phyloP scores from a whole-genome alignment of 176 grass and related monocot species.

The Cymbopogon citratus region DNA sequence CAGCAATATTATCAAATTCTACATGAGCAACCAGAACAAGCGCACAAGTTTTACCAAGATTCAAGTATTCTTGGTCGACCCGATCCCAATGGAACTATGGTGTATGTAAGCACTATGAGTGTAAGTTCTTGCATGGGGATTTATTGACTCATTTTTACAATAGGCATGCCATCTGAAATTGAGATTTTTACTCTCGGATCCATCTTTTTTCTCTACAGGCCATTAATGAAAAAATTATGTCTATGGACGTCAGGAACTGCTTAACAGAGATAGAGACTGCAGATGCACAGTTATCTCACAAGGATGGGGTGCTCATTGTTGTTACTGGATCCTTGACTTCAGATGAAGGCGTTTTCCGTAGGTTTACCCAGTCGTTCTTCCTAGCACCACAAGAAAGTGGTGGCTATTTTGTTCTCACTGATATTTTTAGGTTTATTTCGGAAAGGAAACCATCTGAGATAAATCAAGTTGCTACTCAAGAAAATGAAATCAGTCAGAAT shows the following conservation, averaged over 20 bases:
- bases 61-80: slow-evolving; percentile 58
- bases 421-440: slow-evolving; percentile 69
- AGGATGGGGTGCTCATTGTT: slow-evolving; percentile 68
- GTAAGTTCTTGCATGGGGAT: slow-evolving; percentile 34
- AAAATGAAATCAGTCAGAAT: slow-evolving; percentile 43
- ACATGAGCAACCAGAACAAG: slow-evolving; percentile 60
- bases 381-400: slow-evolving; percentile 90
- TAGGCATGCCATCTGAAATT: background rate
- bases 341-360: slow-evolving; percentile 38
- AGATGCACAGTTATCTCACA: slow-evolving; percentile 69
- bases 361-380: slow-evolving; percentile 85
- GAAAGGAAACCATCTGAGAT: slow-evolving; percentile 35
- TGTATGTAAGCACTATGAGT: slow-evolving; percentile 50
- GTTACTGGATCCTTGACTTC: slow-evolving; percentile 76
- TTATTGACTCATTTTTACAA: background rate
- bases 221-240: slow-evolving; percentile 74
- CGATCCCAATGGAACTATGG: slow-evolving; percentile 51
- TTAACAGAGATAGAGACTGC: slow-evolving; percentile 86
- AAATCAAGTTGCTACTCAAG: slow-evolving; percentile 32
- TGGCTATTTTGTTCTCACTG: slow-evolving; percentile 85
- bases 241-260: slow-evolving; percentile 64
- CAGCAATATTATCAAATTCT: slow-evolving; percentile 83
- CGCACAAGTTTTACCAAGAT: slow-evolving; percentile 88
- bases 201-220: slow-evolving; percentile 39
- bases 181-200: slow-evolving; percentile 4